These are phyloP conservation scores for Cutaneotrichosporon mucoides DNA, from an alignment of 1,284 basidiomycete genomes.

Conservation along the genomic window DNA sequence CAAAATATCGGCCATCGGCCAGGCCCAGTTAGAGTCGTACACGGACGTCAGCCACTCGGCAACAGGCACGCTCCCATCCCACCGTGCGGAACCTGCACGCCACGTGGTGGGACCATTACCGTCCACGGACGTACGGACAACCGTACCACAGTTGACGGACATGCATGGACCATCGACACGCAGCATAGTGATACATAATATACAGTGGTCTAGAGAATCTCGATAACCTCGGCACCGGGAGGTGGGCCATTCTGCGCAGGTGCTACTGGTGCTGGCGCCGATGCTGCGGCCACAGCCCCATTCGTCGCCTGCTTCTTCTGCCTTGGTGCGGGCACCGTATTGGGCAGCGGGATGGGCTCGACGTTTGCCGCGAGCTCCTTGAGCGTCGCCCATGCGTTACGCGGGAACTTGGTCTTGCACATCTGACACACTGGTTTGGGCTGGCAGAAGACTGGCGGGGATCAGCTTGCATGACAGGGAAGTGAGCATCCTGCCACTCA, in stretches of 20 bases:
- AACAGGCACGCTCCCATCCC: no score
- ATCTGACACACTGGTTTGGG: conserved; percentile 90
- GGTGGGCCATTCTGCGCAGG: background rate
- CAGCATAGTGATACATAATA: background rate
- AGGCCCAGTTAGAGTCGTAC: no score
- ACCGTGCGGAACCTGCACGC: no score
- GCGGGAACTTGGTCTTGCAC: conserved; percentile 93
- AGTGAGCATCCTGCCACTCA: no score
- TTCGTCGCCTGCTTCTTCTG: conserved; percentile 7
- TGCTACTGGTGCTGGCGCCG: no score
- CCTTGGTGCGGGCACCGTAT: conserved; percentile 21
- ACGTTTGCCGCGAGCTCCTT: conserved; percentile 49
- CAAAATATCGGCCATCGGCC: no score
- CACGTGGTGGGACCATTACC: no score
- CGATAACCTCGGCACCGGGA: background rate
- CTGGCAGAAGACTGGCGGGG: conserved; percentile 72
- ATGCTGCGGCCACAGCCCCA: background rate
- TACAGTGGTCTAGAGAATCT: conserved; percentile 1
- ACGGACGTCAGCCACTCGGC: no score
- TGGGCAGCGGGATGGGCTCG: conserved; percentile 36
- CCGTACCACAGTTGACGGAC: no score
- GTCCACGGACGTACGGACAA: no score
- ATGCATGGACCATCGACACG: no score
- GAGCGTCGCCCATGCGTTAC: conserved; percentile 77
- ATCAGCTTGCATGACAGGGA: no score